Evolutionary conservation across 2,329 filamentous ascomycete species (phyloP), one percentile per base, ranked within the genome.

Genomic region (Rugonectria rugulosa): DNA sequence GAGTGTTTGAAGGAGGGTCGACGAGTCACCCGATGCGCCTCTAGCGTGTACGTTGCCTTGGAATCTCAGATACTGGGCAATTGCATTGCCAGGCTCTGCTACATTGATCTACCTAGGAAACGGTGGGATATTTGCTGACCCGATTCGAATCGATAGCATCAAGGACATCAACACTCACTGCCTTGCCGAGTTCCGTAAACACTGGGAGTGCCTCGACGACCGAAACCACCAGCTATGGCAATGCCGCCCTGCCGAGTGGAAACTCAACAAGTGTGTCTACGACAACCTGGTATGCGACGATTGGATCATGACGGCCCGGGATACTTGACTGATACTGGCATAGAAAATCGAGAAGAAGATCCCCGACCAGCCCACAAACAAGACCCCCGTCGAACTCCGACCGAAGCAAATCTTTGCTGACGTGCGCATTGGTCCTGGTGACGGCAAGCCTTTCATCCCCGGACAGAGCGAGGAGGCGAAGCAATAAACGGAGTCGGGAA

Each of bases 221-320:
- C 93, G 96, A 81, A 99, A 99, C 82, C 95, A 99, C 72, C 91
- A 97, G 78, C 81, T 98, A 57, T 99, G 92, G 90, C 92, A 98
- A 72, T 99, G 95, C 81, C 87, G 95, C 68, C 88, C 87, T 70
- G 81, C 85, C 62, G 95, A 99, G 82, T 88, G 91, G 85, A 88
- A 88, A 73, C 81, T 99, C 69, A 99, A 97, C 83, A 89, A 88
- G 79, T 99, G 95, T 77, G 93, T 97, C 43, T 98, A 90, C 73
- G 89, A 97, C 65, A 98, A 97, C 75, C 77, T 99, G 80, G 95
- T 99, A 81, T 60, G 90, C 81, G 46, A 32, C 15, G 9, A 42
- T 26, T 37, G 19, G 20, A 21, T 14, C 45, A 19, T 15, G 12
- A 32, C 6, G 5, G 5, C 5, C 29, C 12, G 11, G 7, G 12